Evolutionary conservation across 2,329 filamentous ascomycete species (phyloP).

Genomic region (Domatiomyces globalis): DNA sequence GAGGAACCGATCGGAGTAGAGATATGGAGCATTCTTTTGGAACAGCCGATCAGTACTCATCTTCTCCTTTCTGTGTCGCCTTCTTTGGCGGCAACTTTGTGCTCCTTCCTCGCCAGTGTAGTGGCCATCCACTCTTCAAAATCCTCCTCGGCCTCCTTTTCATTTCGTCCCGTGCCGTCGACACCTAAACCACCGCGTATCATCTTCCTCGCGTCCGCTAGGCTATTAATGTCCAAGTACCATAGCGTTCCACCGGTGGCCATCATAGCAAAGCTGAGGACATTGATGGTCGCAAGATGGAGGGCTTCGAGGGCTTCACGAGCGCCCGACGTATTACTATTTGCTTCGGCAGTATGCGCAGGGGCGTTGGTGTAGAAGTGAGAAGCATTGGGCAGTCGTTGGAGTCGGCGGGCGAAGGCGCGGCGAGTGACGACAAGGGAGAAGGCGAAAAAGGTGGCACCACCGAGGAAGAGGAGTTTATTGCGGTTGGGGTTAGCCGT

Average conservation of each 20-base stretch:
- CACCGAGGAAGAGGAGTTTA: slow-evolving; percentile 56
- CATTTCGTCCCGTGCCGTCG: slow-evolving; percentile 39
- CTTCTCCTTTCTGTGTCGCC: not conserved
- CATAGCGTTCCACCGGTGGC: slow-evolving; percentile 58
- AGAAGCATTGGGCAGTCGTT: slow-evolving; percentile 42
- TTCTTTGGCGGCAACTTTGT: slow-evolving; percentile 25
- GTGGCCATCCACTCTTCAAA: slow-evolving; percentile 40
- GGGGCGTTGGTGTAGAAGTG: slow-evolving; percentile 50
- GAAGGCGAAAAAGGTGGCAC: slow-evolving; percentile 59
- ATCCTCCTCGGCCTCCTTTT: slow-evolving; percentile 38
- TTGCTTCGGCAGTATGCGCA: slow-evolving; percentile 26
- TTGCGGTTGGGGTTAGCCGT: slow-evolving; percentile 30
- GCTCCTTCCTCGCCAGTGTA: slow-evolving; percentile 35
- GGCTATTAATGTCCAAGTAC: slow-evolving; percentile 58
- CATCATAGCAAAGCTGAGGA: slow-evolving; percentile 61
- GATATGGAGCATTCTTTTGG: not conserved
- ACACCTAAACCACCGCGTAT: slow-evolving; percentile 46
- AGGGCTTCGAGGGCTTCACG: slow-evolving; percentile 71
- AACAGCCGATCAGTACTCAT: not conserved
- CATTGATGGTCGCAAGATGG: slow-evolving; percentile 75
- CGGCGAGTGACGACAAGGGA: slow-evolving; percentile 59
- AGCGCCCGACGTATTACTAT: slow-evolving; percentile 42
- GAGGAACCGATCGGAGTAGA: not conserved
- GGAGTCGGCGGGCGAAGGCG: slow-evolving; percentile 49
- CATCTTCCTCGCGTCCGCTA: slow-evolving; percentile 50